Percentiles rank a stretch among this genome's conserved stretches.
Evolutionary conservation across 345 rosid genomes (phyloP).

Genomic region (Physaria fendleri): DNA sequence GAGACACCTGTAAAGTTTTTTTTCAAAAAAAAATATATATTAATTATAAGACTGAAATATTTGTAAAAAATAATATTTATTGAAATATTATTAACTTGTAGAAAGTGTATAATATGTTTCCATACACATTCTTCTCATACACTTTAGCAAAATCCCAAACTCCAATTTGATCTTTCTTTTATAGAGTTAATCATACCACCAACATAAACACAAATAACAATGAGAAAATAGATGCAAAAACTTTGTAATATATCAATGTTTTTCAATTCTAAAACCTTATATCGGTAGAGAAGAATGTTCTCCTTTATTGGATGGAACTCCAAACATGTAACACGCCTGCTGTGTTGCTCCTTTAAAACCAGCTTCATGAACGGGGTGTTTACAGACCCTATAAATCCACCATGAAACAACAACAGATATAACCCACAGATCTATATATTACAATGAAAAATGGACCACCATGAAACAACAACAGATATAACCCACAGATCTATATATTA

Average conservation of each 20-base stretch:
- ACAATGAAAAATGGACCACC: no score
- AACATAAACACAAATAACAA: not conserved
- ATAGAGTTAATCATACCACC: conserved; percentile 5
- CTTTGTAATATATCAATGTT: no score
- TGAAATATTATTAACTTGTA: conserved; percentile 88
- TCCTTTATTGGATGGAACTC: conserved; percentile 91
- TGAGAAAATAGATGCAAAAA: not conserved
- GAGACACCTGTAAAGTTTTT: no score
- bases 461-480: conserved; percentile 2
- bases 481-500: no score
- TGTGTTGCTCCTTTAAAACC: conserved; percentile 96
- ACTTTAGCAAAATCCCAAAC: conserved; percentile 88
- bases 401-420: conserved; percentile 1
- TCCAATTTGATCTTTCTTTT: conserved; percentile 97
- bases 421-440: no score
- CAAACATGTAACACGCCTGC: conserved; percentile 87
- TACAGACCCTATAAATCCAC: conserved; percentile 65
- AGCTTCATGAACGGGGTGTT: conserved; percentile 85
- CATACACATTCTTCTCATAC: conserved; percentile 80
- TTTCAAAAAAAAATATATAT: no score
- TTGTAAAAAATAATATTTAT: no score
- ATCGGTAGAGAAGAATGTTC: conserved; percentile 83
- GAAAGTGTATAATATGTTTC: conserved; percentile 69
- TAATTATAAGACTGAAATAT: no score
- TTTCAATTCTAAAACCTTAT: conserved; percentile 49